Evolutionary conservation across 139 green algal species (phyloP).

Genomic region (Zygnema cylindricum): DNA sequence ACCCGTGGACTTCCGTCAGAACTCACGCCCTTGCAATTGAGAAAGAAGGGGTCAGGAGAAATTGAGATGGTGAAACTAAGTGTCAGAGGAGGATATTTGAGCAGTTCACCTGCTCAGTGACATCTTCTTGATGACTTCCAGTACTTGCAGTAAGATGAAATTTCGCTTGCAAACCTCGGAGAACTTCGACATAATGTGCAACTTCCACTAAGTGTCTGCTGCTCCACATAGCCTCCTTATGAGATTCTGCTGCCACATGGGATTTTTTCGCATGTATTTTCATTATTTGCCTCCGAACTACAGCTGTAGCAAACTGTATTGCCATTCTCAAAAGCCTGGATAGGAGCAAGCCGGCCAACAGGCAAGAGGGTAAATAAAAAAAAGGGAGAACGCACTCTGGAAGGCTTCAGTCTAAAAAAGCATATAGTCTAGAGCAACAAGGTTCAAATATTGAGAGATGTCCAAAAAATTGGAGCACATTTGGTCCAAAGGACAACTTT

Average conservation of each 20-base stretch:
- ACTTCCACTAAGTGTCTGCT: slow-evolving; percentile 8
- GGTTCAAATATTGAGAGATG: too few relatives aligned
- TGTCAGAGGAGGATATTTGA: slow-evolving; percentile 8
- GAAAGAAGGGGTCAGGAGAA: background rate
- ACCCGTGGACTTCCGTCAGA: background rate
- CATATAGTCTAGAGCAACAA: too few relatives aligned
- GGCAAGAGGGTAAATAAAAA: too few relatives aligned
- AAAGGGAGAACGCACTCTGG: too few relatives aligned
- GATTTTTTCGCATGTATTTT: background rate
- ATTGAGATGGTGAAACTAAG: background rate
- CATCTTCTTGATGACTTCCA: background rate
- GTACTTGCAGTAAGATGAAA: background rate
- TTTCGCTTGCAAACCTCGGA: slow-evolving; percentile 16
- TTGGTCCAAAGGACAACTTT: too few relatives aligned
- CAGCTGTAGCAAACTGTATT: background rate
- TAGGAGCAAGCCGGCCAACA: background rate
- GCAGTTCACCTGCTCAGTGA: background rate
- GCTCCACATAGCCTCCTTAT: background rate
- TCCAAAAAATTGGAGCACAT: too few relatives aligned
- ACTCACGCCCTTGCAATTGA: background rate
- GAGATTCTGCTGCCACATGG: background rate
- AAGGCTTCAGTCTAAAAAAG: too few relatives aligned
- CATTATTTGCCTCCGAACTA: background rate
- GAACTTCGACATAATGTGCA: slow-evolving; percentile 33
- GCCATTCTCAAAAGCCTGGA: slow-evolving; percentile 21